A percentile compares a stretch with the other conserved stretches of the same genome.
Conservation (phyloP, 1,139 yeast species). For the Debaryomyces psychrophilus region DNA sequence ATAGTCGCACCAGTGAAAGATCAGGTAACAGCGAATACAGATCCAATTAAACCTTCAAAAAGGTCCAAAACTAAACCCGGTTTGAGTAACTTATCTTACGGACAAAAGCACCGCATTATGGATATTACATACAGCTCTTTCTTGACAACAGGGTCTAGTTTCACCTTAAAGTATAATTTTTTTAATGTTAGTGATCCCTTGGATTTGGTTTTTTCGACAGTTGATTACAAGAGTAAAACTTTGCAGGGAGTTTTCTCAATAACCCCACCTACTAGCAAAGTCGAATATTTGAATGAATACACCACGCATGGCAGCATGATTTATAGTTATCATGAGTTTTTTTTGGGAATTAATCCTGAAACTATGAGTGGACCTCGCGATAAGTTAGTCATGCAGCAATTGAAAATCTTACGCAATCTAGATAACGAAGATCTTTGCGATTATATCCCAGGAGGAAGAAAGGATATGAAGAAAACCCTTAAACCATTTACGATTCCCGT, state of each 20-base stretch:
- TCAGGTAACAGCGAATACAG: not conserved
- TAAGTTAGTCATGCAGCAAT: slow-evolving; percentile 2
- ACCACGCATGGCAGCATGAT: not conserved
- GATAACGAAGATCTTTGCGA: not conserved
- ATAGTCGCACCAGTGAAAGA: not conserved
- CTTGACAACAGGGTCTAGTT: slow-evolving; percentile 24
- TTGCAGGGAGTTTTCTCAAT: slow-evolving; percentile 25
- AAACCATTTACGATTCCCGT: slow-evolving; percentile 21
- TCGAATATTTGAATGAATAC: not conserved
- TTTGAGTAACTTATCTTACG: slow-evolving; percentile 12
- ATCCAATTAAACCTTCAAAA: not conserved
- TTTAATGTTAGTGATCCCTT: slow-evolving; percentile 13
- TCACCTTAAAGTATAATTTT: slow-evolving; percentile 11
- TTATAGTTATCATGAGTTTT: slow-evolving; percentile 10
- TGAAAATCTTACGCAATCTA: slow-evolving; percentile 6
- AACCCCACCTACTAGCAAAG: not conserved
- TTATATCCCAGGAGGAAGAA: not conserved
- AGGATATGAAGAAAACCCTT: not conserved
- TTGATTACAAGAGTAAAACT: slow-evolving; percentile 23
- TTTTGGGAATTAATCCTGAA: slow-evolving; percentile 8
- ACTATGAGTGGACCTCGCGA: slow-evolving; percentile 6
- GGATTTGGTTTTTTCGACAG: slow-evolving; percentile 24
- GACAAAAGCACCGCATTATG: slow-evolving; percentile 25
- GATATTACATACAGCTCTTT: slow-evolving; percentile 22
- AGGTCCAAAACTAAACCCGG: slow-evolving; percentile 11